Conservation (phyloP, 345 rosid species). For the Eucalyptus paniculata region DNA sequence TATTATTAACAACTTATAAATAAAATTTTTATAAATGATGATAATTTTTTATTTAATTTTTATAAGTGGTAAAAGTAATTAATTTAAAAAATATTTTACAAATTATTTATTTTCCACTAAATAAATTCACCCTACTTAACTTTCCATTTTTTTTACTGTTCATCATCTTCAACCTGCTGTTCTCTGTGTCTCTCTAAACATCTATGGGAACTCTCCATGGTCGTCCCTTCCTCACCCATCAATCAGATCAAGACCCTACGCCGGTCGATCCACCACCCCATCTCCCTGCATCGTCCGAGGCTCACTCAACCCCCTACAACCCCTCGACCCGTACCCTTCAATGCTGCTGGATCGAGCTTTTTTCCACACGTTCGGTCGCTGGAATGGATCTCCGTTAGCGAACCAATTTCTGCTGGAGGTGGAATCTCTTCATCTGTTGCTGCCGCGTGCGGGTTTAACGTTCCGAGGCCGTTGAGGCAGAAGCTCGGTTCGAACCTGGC, state of each 20-base stretch:
- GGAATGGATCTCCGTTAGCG: background rate
- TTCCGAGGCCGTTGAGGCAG: too few species aligned
- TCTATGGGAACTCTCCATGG: background rate
- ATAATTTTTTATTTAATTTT: too few species aligned
- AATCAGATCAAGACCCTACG: background rate
- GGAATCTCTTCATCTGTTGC: too few species aligned
- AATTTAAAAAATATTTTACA: too few species aligned
- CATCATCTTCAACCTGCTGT: background rate
- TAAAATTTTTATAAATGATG: background rate
- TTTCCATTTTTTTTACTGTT: too few species aligned
- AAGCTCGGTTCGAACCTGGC: background rate
- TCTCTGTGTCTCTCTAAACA: background rate
- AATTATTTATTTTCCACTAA: background rate
- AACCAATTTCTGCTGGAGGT: too few species aligned
- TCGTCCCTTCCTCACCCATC: background rate
- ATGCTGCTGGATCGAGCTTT: background rate
- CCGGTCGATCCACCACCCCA: background rate
- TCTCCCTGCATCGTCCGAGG: too few species aligned
- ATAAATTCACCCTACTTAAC: accelerated
- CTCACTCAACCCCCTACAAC: background rate
- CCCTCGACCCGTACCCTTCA: background rate
- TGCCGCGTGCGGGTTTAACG: too few species aligned
- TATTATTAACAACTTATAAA: accelerated
- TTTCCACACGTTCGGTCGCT: background rate
- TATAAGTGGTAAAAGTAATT: too few species aligned